These are phyloP conservation scores for Xylariaceae sp. DNA, from an alignment of 2,329 filamentous ascomycete species.

Conservation along the genomic window DNA sequence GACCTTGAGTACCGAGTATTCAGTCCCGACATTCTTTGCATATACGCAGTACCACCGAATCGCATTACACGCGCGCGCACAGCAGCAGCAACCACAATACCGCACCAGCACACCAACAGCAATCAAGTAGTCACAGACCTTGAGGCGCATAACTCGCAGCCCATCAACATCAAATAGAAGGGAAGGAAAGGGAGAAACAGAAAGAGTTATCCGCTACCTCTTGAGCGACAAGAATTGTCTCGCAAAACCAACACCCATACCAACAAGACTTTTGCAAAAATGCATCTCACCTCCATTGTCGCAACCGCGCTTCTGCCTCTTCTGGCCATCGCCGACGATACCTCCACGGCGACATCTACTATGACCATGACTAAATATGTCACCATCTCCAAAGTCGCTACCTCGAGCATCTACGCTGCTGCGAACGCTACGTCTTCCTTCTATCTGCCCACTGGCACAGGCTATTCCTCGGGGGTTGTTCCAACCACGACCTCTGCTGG, in stretches of 20 bases:
- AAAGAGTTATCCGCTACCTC: too few relatives aligned
- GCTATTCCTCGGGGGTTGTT: conserved; percentile 32
- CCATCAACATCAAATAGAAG: conserved; percentile 11
- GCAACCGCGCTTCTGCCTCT: conserved; percentile 58
- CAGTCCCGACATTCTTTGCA: conserved; percentile 35
- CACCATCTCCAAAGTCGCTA: conserved; percentile 53
- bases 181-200: conserved; percentile 17
- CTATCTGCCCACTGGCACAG: conserved; percentile 42
- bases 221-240: neutral
- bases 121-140: conserved; percentile 11
- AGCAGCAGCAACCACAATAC: conserved; percentile 21
- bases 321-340: conserved; percentile 54
- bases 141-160: conserved; percentile 25
- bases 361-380: conserved; percentile 57
- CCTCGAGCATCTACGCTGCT: conserved; percentile 34
- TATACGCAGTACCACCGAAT: conserved; percentile 19
- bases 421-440: conserved; percentile 31
- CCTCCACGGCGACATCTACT: conserved; percentile 53
- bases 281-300: conserved; percentile 53
- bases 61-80: conserved; percentile 27
- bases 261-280: conserved; percentile 35
- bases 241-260: conserved; percentile 8
- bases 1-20: conserved; percentile 40
- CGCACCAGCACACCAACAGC: too few relatives aligned
- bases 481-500: conserved; percentile 40